Base-by-base conservation (phyloP, 495 filamentous ascomycete species). In the Penicillium antarcticum region DNA sequence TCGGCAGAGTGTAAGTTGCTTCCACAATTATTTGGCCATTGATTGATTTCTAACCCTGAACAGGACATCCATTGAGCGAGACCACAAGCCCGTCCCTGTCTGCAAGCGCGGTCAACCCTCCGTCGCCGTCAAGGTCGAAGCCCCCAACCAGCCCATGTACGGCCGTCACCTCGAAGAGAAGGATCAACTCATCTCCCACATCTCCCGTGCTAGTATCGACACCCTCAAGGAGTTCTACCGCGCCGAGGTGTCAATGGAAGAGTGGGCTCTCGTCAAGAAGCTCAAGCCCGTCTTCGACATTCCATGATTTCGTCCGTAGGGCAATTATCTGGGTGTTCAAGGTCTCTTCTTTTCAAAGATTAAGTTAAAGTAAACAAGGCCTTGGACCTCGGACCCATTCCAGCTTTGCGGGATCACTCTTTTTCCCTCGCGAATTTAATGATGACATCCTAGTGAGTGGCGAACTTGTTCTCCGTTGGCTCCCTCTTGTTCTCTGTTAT, bases 81-180 rank as follows among this genome's bases (percentile, higher is more conserved):
- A 99, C 55, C 95, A 97, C 83, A 99, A 97, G 75, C 80, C 92
- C 42, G 84, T 99, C 60, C 80, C 75, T 10, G 75, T 95, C 41
- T 92, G 88, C 75, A 99, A 97, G 75, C 92, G 90, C 73, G 95
- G 92, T 50, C 89, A 96, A 61, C 95, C 94, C 29, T 95, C 91
- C 5, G 94, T 97, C 13, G 94, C 94, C 19, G 79, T 99, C 72
- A 99, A 99, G 82, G 91, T 99, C 64, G 94, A 99, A 73, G 92
- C 91, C 13, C 73, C 87, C 17, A 92, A 97, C 70, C 94, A 99
- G 72, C 94, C 94, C 11, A 80, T 87, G 49, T 99, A 99, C 67
- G 94, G 94, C 35, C 87, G 94, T 45, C 94, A 99, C 39, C 80
- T 97, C 43, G 94, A 99, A 70, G 92, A 99, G 67, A 87, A 87